Conservation (phyloP, 2,329 filamentous ascomycete species). For the Colletotrichum sp. region DNA sequence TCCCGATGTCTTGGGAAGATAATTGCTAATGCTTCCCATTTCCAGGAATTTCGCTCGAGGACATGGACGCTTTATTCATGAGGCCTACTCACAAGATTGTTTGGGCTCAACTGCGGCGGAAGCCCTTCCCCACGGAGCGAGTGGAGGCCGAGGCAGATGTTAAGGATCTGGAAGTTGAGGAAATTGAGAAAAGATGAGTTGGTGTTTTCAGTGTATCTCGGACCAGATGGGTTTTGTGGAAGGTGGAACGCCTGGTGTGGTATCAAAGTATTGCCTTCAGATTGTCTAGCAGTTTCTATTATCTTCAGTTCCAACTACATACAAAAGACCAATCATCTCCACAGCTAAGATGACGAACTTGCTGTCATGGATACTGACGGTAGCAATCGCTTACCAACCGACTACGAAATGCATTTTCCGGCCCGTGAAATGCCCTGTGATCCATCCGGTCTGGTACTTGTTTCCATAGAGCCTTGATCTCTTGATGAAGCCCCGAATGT, state of each 20-base stretch:
- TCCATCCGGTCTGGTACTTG: not conserved
- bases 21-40: not conserved
- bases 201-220: fast-evolving
- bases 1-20: not conserved
- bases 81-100: slow-evolving; percentile 35
- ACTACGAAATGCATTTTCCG: not conserved
- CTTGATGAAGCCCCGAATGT: not conserved
- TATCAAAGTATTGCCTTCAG: not conserved
- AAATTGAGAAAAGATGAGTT: not conserved
- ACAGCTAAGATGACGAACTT: not conserved
- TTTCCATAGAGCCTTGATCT: not conserved
- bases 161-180: not conserved
- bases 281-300: not conserved
- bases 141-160: not conserved
- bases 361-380: not conserved
- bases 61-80: slow-evolving; percentile 44
- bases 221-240: no score
- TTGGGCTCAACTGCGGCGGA: slow-evolving; percentile 25
- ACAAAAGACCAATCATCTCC: not conserved
- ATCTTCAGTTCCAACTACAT: not conserved
- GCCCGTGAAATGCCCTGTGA: not conserved
- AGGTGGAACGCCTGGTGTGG: not conserved
- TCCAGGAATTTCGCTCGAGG: slow-evolving; percentile 47
- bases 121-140: not conserved
- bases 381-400: not conserved